A percentile compares a stretch with the other conserved stretches of the same genome.
Evolutionary conservation across 2,329 filamentous ascomycete species (phyloP).

Genomic region (Trichophyton equinum): DNA sequence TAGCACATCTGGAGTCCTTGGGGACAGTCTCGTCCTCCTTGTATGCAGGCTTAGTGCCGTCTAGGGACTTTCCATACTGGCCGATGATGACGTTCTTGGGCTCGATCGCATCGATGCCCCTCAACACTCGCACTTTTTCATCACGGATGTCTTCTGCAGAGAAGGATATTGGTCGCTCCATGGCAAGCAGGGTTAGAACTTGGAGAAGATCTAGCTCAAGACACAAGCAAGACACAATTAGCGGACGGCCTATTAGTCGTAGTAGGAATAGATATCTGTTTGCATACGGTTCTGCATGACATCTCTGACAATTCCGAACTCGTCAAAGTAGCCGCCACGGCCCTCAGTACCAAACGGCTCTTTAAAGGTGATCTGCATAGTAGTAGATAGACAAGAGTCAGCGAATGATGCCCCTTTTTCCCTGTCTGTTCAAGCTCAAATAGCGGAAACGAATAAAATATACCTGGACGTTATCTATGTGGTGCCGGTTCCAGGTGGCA

Average conservation of each 20-base stretch:
- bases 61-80: constrained; percentile 91
- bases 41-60: constrained; percentile 93
- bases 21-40: constrained; percentile 98
- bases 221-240: background rate
- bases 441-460: constrained; percentile 7
- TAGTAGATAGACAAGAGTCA: constrained; percentile 10
- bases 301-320: constrained; percentile 98
- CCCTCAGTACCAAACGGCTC: constrained; percentile 98
- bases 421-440: background rate
- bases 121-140: constrained; percentile 90
- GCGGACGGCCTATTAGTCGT: background rate
- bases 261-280: background rate
- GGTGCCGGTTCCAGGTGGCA: constrained; percentile 96
- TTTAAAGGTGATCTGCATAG: constrained; percentile 76
- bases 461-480: constrained; percentile 94
- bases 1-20: constrained; percentile 92
- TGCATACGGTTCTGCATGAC: constrained; percentile 90
- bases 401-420: background rate
- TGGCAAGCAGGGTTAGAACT: constrained; percentile 87
- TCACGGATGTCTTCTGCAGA: constrained; percentile 96
- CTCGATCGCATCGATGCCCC: constrained; percentile 86
- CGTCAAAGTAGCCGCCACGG: constrained; percentile 95
- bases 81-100: constrained; percentile 99
- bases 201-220: constrained; percentile 60
- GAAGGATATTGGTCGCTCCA: constrained; percentile 98